Conservation (phyloP, 495 filamentous ascomycete species). For the Penicillium malachiteum region DNA sequence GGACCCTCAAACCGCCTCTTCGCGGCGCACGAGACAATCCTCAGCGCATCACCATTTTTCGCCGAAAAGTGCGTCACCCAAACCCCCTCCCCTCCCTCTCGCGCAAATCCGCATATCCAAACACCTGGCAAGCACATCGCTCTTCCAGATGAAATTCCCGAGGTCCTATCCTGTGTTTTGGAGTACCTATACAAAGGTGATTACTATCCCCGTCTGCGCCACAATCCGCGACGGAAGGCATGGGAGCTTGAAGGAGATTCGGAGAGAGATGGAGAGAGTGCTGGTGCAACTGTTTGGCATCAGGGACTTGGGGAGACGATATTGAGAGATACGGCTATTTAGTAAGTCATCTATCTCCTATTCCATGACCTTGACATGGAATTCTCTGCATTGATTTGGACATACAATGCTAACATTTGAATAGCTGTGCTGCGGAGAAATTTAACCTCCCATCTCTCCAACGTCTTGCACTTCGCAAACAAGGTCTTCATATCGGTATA, state of each 20-base stretch:
- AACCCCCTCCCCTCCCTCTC: slow-evolving; percentile 15
- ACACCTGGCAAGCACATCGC: slow-evolving; percentile 62
- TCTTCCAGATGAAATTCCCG: slow-evolving; percentile 82
- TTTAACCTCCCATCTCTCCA: slow-evolving; percentile 82
- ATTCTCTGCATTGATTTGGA: no score
- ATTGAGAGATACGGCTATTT: slow-evolving; percentile 85
- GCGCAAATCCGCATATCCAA: slow-evolving; percentile 16
- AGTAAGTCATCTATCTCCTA: slow-evolving; percentile 37
- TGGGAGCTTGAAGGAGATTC: slow-evolving; percentile 65
- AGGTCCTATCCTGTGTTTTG: slow-evolving; percentile 85
- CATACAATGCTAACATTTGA: background rate
- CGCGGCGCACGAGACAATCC: slow-evolving; percentile 84
- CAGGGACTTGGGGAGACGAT: slow-evolving; percentile 63
- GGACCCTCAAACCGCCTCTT: slow-evolving; percentile 80
- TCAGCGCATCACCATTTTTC: slow-evolving; percentile 78
- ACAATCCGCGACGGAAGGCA: slow-evolving; percentile 63
- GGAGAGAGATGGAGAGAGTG: slow-evolving; percentile 29
- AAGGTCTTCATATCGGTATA: slow-evolving; percentile 79
- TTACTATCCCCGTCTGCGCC: slow-evolving; percentile 76
- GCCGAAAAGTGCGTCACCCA: slow-evolving; percentile 28
- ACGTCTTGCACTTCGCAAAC: slow-evolving; percentile 78
- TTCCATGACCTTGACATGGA: no score
- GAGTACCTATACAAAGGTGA: slow-evolving; percentile 95
- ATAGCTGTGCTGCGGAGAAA: slow-evolving; percentile 74
- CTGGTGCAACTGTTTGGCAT: slow-evolving; percentile 70